Base-by-base conservation (phyloP, 352 stramenopile species). In the Phytophthora foliorum region DNA sequence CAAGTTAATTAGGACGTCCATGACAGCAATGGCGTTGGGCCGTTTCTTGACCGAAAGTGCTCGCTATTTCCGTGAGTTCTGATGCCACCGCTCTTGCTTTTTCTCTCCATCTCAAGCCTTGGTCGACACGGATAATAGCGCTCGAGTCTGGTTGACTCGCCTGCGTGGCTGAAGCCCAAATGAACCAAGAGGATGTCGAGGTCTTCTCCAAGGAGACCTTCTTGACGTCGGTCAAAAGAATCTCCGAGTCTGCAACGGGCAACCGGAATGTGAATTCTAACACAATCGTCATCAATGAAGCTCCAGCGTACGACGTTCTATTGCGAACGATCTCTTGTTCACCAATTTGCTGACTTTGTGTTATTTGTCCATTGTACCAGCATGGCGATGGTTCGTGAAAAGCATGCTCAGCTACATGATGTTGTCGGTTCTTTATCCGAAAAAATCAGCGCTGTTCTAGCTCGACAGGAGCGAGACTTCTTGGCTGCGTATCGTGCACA, bases 381-480 rank as follows among this genome's bases (percentile, higher is more conserved):
- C 2, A 97, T 97, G 89, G 72, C 71, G 10, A 64, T 88, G 11
- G 90, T 97, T 45, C 74, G 88, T 55, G 84, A 94, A 41, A 84
- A 91, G 22, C 88, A 96, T 59, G 85, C 81, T 1, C 88, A 96
- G 55, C 81, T 97, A 6, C 83, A 91, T 55, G 75, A 86, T 29
- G 89, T 96, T 1, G 89, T 96, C 11, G 86, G 78, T 8, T 94
- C 86, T 2, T 71, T 96, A 6, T 96, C 88, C 1, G 86, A 95
- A 16, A 97, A 97, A 81, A 96, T 98, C 50, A 96, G 88, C 19
- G 84, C 85, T 9, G 91, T 98, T 31, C 75, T 98, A 3, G 88
- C 89, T 10, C 82, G 95, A 46, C 94, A 98, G 57, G 94, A 98
- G 67, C 92, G 93, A 21, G 94, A 98, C 54, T 98, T 98, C 52